Evolutionary conservation across 495 filamentous ascomycete species (phyloP).

Genomic region (Podospora didyma): DNA sequence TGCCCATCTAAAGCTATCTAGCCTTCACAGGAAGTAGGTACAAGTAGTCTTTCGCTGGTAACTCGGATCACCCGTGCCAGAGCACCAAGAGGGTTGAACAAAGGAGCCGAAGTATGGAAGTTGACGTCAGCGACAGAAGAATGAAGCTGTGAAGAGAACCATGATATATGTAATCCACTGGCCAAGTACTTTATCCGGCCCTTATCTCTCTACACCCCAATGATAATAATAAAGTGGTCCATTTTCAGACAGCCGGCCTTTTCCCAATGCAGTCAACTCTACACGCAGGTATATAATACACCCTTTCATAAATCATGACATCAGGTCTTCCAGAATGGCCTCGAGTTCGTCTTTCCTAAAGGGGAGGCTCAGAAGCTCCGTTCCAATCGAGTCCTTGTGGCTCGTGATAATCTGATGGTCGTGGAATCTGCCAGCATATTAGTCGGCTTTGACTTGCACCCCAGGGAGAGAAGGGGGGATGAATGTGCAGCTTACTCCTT

Average conservation of each 20-base stretch:
- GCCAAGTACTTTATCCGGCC: no score
- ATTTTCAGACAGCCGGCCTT: background rate
- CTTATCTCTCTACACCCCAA: no score
- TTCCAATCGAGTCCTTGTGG: conserved; percentile 77
- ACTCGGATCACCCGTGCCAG: no score
- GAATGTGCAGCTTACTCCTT: conserved; percentile 75
- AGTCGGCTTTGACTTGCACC: background rate
- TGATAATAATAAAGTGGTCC: no score
- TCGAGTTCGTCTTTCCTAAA: conserved; percentile 87
- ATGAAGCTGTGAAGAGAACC: no score
- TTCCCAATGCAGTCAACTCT: background rate
- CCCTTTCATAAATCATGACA: conserved; percentile 34
- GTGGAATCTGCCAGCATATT: conserved; percentile 58
- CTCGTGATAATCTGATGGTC: conserved; percentile 95
- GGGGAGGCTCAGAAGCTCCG: conserved; percentile 80
- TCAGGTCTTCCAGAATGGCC: conserved; percentile 79
- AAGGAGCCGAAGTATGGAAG: no score
- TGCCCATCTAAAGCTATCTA: no score
- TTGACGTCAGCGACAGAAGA: no score
- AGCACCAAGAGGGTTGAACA: no score
- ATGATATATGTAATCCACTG: no score
- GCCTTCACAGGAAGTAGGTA: no score
- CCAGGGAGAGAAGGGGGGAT: background rate
- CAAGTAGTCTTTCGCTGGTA: no score
- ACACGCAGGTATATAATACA: background rate